Evolutionary conservation across 306 rosid genomes (phyloP).

Genomic region (Trifolium fragiferum): DNA sequence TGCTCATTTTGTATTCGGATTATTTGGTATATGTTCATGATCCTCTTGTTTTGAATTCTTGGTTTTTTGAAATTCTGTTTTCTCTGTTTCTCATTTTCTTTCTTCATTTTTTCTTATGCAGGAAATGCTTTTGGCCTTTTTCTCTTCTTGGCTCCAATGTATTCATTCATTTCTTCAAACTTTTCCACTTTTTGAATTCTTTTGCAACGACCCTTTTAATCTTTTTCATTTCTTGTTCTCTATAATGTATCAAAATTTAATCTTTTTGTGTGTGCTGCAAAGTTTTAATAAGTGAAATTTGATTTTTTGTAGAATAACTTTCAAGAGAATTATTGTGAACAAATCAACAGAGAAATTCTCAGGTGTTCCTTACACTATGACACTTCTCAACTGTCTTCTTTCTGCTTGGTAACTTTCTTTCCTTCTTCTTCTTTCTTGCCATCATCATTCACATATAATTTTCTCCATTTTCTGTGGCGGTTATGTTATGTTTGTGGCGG

Average conservation of each 20-base stretch:
- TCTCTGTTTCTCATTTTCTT: constrained; percentile 33
- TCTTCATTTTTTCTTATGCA: constrained; percentile 27
- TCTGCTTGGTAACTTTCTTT: constrained; percentile 66
- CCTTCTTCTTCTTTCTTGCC: not conserved
- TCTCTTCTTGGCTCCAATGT: constrained; percentile 90
- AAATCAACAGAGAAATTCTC: constrained; percentile 78
- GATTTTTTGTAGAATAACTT: constrained; percentile 63
- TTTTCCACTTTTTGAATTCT: not conserved
- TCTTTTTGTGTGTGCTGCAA: not conserved
- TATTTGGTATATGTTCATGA: constrained; percentile 55
- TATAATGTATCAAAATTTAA: not conserved
- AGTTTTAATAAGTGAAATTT: constrained; percentile 1
- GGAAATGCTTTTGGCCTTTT: constrained; percentile 82
- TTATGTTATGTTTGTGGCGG: not conserved
- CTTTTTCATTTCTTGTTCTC: not conserved
- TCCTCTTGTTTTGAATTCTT: not conserved
- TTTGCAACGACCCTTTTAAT: not conserved
- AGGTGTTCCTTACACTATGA: constrained; percentile 84
- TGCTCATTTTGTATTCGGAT: constrained; percentile 52
- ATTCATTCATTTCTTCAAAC: constrained; percentile 25
- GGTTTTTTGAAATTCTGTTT: not conserved
- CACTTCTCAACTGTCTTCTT: constrained; percentile 85
- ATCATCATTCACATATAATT: not conserved
- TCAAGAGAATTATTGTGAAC: constrained; percentile 63
- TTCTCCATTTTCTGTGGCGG: not conserved